Conservation (phyloP, 768 basidiomycete species). For the Suillus subluteus region DNA sequence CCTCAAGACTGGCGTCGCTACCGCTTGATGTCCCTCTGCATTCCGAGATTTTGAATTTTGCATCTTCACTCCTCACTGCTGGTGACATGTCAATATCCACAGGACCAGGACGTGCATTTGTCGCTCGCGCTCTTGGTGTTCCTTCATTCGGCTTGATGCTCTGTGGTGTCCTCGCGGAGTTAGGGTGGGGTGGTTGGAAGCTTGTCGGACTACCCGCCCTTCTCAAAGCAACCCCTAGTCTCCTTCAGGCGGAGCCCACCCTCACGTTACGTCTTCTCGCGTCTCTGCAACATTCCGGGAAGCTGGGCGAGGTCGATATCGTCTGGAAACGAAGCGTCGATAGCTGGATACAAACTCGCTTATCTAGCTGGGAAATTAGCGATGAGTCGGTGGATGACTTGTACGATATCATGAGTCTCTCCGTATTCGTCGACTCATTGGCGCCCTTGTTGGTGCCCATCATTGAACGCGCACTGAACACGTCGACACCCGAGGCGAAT, state of each 20-base stretch:
- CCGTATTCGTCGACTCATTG: slow-evolving; percentile 51
- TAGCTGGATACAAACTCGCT: slow-evolving; percentile 46
- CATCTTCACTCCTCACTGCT: slow-evolving; percentile 41
- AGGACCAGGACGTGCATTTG: slow-evolving; percentile 51
- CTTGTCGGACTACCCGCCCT: slow-evolving; percentile 63
- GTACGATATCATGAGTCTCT: slow-evolving; percentile 56
- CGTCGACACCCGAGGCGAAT: slow-evolving; percentile 31
- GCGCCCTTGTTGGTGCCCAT: slow-evolving; percentile 47
- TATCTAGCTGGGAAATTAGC: slow-evolving; percentile 45
- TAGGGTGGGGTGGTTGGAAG: slow-evolving; percentile 81
- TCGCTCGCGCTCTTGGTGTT: slow-evolving; percentile 27
- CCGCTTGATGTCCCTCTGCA: slow-evolving; percentile 32
- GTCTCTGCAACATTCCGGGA: slow-evolving; percentile 48
- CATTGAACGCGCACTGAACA: slow-evolving; percentile 44
- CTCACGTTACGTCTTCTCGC: slow-evolving; percentile 54
- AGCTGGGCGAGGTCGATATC: slow-evolving; percentile 58
- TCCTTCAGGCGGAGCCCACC: slow-evolving; percentile 48
- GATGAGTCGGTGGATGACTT: slow-evolving; percentile 53
- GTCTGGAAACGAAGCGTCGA: slow-evolving; percentile 60
- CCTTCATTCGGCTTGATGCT: slow-evolving; percentile 54
- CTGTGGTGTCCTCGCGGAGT: slow-evolving; percentile 62
- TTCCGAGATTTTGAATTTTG: slow-evolving; percentile 35
- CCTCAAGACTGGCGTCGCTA: slow-evolving; percentile 34
- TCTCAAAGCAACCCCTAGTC: slow-evolving; percentile 50
- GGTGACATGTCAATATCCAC: slow-evolving; percentile 44